Conservation (phyloP, 768 basidiomycete species). For the Strobilomyces dryophilus region DNA sequence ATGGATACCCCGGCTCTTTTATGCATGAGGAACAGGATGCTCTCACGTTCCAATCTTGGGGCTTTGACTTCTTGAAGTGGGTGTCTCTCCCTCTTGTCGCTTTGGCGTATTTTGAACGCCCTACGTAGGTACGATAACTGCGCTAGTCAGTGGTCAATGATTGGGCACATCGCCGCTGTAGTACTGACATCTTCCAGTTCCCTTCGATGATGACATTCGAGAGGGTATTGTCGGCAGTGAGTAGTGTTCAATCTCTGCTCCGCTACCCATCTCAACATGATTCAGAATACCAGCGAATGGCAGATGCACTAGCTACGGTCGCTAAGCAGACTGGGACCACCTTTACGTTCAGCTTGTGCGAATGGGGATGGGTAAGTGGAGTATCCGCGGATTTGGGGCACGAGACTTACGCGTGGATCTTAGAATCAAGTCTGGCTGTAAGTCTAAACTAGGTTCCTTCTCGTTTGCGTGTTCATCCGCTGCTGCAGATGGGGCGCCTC, state of each 20-base stretch:
- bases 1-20: constrained; percentile 57
- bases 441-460: constrained; percentile 32
- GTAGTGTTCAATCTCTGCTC: constrained; percentile 14
- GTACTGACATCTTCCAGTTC: constrained; percentile 33
- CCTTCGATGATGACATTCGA: constrained; percentile 50
- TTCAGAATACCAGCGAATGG: constrained; percentile 57
- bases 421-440: constrained; percentile 61
- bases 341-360: constrained; percentile 56
- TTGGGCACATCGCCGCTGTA: neutral
- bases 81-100: constrained; percentile 13
- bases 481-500: constrained; percentile 33
- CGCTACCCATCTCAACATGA: neutral
- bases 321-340: constrained; percentile 46
- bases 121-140: constrained; percentile 54
- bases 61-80: constrained; percentile 61
- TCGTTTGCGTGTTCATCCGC: neutral
- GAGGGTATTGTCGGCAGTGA: constrained; percentile 52
- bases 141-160: constrained; percentile 35
- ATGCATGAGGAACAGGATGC: constrained; percentile 58
- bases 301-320: constrained; percentile 47
- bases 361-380: constrained; percentile 59
- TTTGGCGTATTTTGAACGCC: neutral
- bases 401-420: neutral
- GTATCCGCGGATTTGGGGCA: neutral
- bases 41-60: constrained; percentile 56